Evolutionary conservation across 768 basidiomycete species (phyloP), one percentile per base, ranked within the genome.

Genomic region (Favolaschia claudopus): DNA sequence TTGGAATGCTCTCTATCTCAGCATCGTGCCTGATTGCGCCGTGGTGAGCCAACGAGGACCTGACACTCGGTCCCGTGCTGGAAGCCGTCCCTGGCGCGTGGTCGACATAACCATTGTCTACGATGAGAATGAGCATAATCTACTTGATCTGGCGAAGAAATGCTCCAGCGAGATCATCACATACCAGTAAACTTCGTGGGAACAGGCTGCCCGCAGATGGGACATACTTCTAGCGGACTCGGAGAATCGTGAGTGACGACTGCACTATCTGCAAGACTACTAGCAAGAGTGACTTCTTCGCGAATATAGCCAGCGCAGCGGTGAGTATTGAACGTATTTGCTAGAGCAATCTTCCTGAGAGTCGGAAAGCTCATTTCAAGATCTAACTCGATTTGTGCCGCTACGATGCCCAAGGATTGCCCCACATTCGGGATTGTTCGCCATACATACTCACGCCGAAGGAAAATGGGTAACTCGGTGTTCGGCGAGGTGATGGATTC

Each of bases 401-500:
- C 38, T 12, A 52, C 12, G 20, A 3, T 42, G 28, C 28, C 28
- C 22, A 52, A 42, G 13, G 50, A 40, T 31, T 40, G 28, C 28
- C 20, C 19, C 19, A 34, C 50, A 14, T 25, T 32, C 22, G 39
- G 38, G 14, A 40, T 32, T 20, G 5, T 52, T 42, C 39, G 50
- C 50, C 39, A 52, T 12, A 48, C 46, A 22, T 48, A 48, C 33
- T 48, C 46, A 7, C 46, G 38, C 20, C 50, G 38, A 19, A 39
- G 28, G 2, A 29, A 20, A 8, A 42, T 22, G 12, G 27, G 7
- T 7, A 20, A 39, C 38, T 39, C 38, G 36, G 36, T 29, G 31
- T 24, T 15, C 10, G n/a, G n/a, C n/a, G n/a, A n/a, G n/a, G n/a
- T n/a, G n/a, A n/a, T 7, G 7, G 3, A 17, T 29, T 29, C 5